These are phyloP conservation scores for Hortaea werneckii DNA, from an alignment of 2,329 filamentous ascomycete species.

Conservation along the genomic window DNA sequence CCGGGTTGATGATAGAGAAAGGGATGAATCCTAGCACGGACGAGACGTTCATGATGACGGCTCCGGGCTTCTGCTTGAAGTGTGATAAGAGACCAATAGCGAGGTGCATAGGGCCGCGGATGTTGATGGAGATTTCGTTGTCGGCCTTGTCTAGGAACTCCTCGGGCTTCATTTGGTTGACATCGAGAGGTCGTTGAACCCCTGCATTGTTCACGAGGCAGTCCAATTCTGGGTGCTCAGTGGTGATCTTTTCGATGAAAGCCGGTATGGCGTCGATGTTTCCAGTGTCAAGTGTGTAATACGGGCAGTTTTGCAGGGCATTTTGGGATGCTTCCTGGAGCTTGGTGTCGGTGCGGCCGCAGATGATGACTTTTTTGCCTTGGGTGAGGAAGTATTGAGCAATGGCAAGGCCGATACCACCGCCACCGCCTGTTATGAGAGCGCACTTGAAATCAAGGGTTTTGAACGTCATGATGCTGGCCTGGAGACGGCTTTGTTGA, in stretches of 20 bases:
- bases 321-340: conserved; percentile 33
- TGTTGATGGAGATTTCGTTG: conserved; percentile 49
- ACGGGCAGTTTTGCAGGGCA: conserved; percentile 38
- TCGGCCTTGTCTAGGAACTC: conserved; percentile 44
- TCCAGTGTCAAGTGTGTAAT: conserved; percentile 45
- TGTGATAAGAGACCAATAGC: conserved; percentile 40
- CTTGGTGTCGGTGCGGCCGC: conserved; percentile 45
- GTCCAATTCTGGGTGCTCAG: conserved; percentile 45
- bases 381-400: conserved; percentile 37
- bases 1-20: conserved; percentile 43
- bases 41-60: conserved; percentile 45
- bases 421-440: conserved; percentile 40
- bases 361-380: conserved; percentile 44
- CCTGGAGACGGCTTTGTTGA: too few species aligned
- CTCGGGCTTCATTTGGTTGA: conserved; percentile 26
- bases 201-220: conserved; percentile 52
- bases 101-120: conserved; percentile 49
- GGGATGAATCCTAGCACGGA: conserved; percentile 46
- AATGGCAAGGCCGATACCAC: conserved; percentile 43
- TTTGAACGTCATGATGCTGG: conserved; percentile 5
- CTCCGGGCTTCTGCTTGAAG: conserved; percentile 33
- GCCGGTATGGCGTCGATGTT: conserved; percentile 32
- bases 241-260: conserved; percentile 37
- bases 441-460: conserved; percentile 34
- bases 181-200: conserved; percentile 44